These are phyloP conservation scores for Hypoxylon perforatum DNA, from an alignment of 495 filamentous ascomycete genomes.

Conservation along the genomic window DNA sequence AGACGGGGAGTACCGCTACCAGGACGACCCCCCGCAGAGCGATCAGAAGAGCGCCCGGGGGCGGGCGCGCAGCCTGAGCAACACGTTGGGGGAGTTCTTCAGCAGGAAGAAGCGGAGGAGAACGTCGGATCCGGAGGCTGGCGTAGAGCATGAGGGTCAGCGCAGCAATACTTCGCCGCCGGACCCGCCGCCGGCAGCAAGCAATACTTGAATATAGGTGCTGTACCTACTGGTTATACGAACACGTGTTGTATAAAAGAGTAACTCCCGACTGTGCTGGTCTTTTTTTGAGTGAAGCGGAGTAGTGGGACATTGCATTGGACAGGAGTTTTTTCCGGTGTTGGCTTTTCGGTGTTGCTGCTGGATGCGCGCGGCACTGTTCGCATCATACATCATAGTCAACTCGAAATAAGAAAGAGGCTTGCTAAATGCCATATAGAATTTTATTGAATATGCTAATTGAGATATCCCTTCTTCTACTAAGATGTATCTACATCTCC, in stretches of 20 bases:
- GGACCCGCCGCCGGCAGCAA: slow-evolving; percentile 5
- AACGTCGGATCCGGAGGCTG: slow-evolving; percentile 37
- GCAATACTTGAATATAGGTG: slow-evolving; percentile 11
- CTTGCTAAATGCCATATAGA: slow-evolving; percentile 20
- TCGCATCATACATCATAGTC: slow-evolving; percentile 38
- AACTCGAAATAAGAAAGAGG: slow-evolving; percentile 22
- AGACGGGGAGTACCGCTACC: slow-evolving; percentile 31
- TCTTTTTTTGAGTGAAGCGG: slow-evolving; percentile 11
- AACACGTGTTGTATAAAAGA: slow-evolving; percentile 3
- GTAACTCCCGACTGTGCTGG: slow-evolving; percentile 7
- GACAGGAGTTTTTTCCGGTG: slow-evolving; percentile 36
- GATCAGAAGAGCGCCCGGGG: slow-evolving; percentile 40
- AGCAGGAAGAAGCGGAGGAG: slow-evolving; percentile 41
- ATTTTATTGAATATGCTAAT: slow-evolving; percentile 35
- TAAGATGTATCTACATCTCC: neutral
- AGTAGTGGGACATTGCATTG: slow-evolving; percentile 38
- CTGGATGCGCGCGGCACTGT: slow-evolving; percentile 24
- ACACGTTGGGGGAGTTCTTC: slow-evolving; percentile 60
- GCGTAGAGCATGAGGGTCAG: slow-evolving; percentile 17
- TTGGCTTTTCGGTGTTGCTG: slow-evolving; percentile 25
- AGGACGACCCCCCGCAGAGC: slow-evolving; percentile 29
- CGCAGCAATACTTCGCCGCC: slow-evolving; percentile 9
- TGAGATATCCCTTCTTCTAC: slow-evolving; percentile 34
- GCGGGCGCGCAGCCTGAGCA: slow-evolving; percentile 62
- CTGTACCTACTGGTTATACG: neutral